Conservation (phyloP, 2,329 filamentous ascomycete species). For the Penicillium italicum region DNA sequence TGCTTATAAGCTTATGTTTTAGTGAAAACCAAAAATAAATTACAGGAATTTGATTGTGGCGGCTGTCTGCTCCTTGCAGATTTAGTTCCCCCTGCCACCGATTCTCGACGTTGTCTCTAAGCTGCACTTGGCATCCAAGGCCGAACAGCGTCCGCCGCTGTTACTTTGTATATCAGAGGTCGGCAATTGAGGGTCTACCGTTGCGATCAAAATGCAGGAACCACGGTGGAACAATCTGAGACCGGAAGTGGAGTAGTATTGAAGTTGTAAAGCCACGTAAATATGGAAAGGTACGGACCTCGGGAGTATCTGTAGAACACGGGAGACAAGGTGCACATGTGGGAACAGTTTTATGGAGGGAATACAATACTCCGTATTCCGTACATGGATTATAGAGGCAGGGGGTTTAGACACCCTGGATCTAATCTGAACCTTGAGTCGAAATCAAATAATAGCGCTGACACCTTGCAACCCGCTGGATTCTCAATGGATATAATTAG, state of each 20-base stretch:
- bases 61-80: slow-evolving; percentile 4
- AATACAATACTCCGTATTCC: not conserved
- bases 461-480: slow-evolving; percentile 2
- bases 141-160: not conserved
- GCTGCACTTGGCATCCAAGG: not conserved
- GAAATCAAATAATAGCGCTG: not conserved
- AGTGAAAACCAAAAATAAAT: not conserved
- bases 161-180: not conserved
- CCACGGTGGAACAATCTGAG: not conserved
- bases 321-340: not conserved
- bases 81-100: not conserved
- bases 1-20: not conserved
- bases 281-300: not conserved
- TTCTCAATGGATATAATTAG: slow-evolving; percentile 7
- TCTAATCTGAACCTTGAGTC: not conserved
- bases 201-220: not conserved
- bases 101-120: not conserved
- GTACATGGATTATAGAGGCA: not conserved
- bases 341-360: not conserved
- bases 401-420: not conserved
- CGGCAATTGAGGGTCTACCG: not conserved
- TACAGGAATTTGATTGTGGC: not conserved
- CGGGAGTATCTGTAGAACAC: not conserved
- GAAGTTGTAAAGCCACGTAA: not conserved
- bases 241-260: not conserved